Evolutionary conservation across 805 yeast species (phyloP), one percentile per base, ranked within the genome.

Genomic region (Yamadazyma philogaea): DNA sequence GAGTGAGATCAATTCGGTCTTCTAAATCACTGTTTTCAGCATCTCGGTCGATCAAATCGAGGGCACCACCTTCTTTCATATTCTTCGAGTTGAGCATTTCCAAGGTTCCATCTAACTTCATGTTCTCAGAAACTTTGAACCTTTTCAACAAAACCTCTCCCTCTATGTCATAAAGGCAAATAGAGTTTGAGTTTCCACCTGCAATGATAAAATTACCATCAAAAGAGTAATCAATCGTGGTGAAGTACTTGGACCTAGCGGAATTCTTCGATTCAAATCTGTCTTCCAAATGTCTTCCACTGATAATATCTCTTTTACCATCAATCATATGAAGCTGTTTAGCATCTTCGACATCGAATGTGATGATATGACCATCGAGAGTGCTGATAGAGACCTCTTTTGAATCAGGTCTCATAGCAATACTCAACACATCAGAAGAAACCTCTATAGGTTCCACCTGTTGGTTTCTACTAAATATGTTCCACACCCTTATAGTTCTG

Each of bases 371-470:
- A 4, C 99, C 99, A 61, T 85, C 95, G 53, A 91, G 70, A 0
- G 97, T 84, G 15, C 91, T 75, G 1, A 87, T 95, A 0, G 96
- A 95, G 32, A 93, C 74, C 59, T 85, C 85, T 56, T 87, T 84
- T n/a, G 95, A 87, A 58, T 93, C 98, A 0, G 96, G 97, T 56
- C 96, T 77, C 76, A 91, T 78, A 0, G 89, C 77, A 30, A 93
- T 70, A 16, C 88, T 75, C 48, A 91, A 72, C 8, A 88, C 96
- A 60, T 93, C 99, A 28, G 90, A 78, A 43, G 75, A 79, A 12
- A 88, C 79, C 54, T 85, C 88, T 52, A 93, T 79, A 7, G 98
- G 98, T 65, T 93, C 99, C 39, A 87, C 93, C 37, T 79, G 81
- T 53, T 85, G 91, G 0, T 87, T 72, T 55, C 99, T 78, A 11